phyloP scores from a whole-genome alignment of 257 asterid species.

The Misopates orontium region DNA sequence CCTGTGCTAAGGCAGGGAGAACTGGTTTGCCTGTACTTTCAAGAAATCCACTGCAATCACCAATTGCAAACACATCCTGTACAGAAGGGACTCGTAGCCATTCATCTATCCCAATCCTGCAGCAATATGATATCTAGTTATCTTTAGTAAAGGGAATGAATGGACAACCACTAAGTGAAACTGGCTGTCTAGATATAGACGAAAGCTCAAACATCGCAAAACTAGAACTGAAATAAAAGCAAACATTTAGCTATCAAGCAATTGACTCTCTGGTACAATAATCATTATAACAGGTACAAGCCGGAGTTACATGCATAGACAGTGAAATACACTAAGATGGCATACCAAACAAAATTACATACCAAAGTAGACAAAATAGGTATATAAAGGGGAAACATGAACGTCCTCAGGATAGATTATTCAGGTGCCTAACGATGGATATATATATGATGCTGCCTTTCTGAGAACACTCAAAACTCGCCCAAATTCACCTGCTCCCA shows the following conservation, averaged over 20 bases:
- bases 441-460: background rate
- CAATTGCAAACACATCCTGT: conserved; percentile 82
- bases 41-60: conserved; percentile 95
- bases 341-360: background rate
- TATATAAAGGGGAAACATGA: background rate
- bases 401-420: too few species aligned
- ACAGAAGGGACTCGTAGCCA: conserved; percentile 84
- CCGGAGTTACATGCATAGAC: background rate
- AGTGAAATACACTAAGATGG: background rate
- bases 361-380: background rate
- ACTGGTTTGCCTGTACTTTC: conserved; percentile 89
- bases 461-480: background rate
- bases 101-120: conserved; percentile 95
- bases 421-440: background rate
- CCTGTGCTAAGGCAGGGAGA: conserved; percentile 98
- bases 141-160: conserved; percentile 1
- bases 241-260: background rate
- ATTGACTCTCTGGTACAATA: background rate
- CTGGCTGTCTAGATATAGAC: conserved; percentile 11
- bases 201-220: background rate
- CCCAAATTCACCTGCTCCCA: background rate
- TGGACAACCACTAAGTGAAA: background rate
- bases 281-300: background rate
- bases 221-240: background rate
- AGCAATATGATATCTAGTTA: conserved; percentile 19